These are phyloP conservation scores for Quercus wislizeni DNA, from an alignment of 306 rosid genomes.

Conservation along the genomic window DNA sequence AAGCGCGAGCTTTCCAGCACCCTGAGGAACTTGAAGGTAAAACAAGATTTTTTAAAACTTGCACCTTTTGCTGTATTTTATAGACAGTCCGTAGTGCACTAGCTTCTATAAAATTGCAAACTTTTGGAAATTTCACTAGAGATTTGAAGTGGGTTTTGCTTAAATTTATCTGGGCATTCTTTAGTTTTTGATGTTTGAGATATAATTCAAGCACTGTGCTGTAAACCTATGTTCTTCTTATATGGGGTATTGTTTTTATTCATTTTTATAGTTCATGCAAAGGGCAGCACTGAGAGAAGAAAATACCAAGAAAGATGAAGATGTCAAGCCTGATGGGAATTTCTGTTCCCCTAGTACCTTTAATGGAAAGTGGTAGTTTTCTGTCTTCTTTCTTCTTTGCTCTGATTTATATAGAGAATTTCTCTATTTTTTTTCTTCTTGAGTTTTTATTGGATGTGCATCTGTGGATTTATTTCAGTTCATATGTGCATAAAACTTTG, in stretches of 20 bases:
- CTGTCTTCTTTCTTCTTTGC: constrained; percentile 1
- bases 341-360: constrained; percentile 34
- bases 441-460: not conserved
- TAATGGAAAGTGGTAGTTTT: constrained; percentile 56
- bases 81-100: not conserved
- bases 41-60: not conserved
- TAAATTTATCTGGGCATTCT: not conserved
- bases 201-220: not conserved
- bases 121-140: not conserved
- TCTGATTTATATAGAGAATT: not conserved
- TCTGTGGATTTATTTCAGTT: too few species aligned
- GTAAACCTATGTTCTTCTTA: not conserved
- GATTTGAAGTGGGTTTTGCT: constrained; percentile 5
- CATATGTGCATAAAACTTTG: too few species aligned
- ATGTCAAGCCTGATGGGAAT: constrained; percentile 44
- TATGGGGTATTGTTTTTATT: not conserved
- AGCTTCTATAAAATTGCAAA: not conserved
- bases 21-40: constrained; percentile 80
- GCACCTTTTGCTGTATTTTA: not conserved
- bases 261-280: constrained; percentile 72
- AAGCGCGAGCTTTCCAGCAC: constrained; percentile 71
- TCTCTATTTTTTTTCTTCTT: not conserved
- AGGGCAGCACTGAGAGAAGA: constrained; percentile 71
- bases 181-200: not conserved
- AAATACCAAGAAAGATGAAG: constrained; percentile 56